Base-by-base conservation (phyloP, 495 filamentous ascomycete genomes). In the Xylaria flabelliformis region DNA sequence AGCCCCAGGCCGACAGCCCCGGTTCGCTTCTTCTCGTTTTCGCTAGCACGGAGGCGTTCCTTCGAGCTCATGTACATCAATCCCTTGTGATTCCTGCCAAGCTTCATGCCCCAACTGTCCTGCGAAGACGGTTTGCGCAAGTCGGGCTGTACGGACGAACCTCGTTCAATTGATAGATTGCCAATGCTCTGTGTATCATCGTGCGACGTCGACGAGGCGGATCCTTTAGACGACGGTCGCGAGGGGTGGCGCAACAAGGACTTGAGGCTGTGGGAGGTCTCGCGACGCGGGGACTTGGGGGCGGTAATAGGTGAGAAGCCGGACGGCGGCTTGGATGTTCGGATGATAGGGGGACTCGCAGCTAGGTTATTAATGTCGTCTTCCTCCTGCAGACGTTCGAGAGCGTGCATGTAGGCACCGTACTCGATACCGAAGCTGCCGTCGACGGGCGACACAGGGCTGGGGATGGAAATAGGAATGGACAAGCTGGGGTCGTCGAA, bases 261-360 rank as follows among this genome's bases (percentile, higher is more conserved):
- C 58, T 79, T 81, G 26, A 80, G 68, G 44, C 72, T n/a, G 67
- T 24, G 32, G 19, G 67, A 50, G 73, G 76, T 69, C 63, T 87
- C 83, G 42, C 86, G 80, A 50, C 76, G 81, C 74, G 87, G 85
- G n/a, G 86, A 85, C 74, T 85, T 87, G 42, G 59, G 84, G 10
- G 91, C 90, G 24, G 92, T 93, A 59, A 93, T 79, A n/a, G 86
- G 79, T 3, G 90, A 92, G 73, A 89, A 85, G 21, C 91, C 91
- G 46, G 90, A 92, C 3, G 94, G 93, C 24, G 91, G 92, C 79
- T 94, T 94, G 63, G 94, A 89, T 61, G 95, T 98, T 69, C 93
- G 90, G 78, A 98, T 90, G 29, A 96, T 91, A 21, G 95, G 95
- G 17, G 93, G 85, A 73, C 89, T 87, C 9, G 95, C 94, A 13